Evolutionary conservation across 148 eudicot genomes (phyloP), one percentile per base, ranked within the genome.

Genomic region (Persicaria maculosa): DNA sequence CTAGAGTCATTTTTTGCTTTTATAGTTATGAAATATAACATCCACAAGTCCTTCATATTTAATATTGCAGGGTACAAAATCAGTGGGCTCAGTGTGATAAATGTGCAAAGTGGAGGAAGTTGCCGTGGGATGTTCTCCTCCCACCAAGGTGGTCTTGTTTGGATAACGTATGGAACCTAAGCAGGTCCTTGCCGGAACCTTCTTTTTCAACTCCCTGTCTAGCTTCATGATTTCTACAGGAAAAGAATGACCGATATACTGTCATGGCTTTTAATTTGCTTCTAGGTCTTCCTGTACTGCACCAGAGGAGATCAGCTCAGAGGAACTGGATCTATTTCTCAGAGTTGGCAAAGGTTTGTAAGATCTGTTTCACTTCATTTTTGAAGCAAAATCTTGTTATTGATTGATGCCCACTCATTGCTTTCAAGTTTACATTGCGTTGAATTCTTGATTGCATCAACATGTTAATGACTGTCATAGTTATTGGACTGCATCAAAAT

Each of bases 31-130:
- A 59, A 59, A 9, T 59, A 22, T 54, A 1, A 54, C n/a, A 54
- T 4, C 43, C 46, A 20, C 59, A 14, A 7, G 4, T 45, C 17
- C 22, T 68, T 20, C 57, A 6, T 6, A 12, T 36, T 54, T 57
- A 17, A n/a, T 53, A 25, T 58, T 84, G 14, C 84, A 91, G 98
- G 83, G 88, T 82, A 75, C 90, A 88, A 73, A 93, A 88, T 45
- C 98, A 95, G 80, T 88, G 97, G 96, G 92, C 86, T 75, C 97
- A 88, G 79, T 95, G 98, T 81, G 96, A 92, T 84, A 82, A 77
- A 79, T 95, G 99, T 81, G 80, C 76, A 50, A 89, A 90, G 82
- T 90, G 97, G 97, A 88, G 96, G 83, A 92, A 84, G 84, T 81
- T 95, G 76, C 96, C 96, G 1, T 79, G 77, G 64, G 83, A 90